Conservation (phyloP, 2,329 filamentous ascomycete species). For the Tolypocladium tundrense region DNA sequence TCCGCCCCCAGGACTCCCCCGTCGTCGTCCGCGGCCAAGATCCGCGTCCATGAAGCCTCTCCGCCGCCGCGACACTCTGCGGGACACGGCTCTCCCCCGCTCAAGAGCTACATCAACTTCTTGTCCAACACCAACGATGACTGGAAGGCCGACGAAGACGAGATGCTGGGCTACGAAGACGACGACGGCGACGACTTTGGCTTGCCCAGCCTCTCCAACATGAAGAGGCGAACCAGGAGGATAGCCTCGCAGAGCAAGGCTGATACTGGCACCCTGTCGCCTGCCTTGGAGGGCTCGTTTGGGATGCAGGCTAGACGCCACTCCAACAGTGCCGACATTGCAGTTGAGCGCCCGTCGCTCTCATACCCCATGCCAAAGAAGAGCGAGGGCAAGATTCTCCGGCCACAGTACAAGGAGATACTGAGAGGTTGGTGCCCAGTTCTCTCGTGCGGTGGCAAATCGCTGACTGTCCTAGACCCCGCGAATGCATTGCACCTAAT, state of each 20-base stretch:
- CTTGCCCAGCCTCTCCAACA: constrained; percentile 81
- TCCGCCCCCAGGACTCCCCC: constrained; percentile 69
- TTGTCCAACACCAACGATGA: constrained; percentile 73
- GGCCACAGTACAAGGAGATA: constrained; percentile 97
- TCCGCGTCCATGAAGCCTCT: constrained; percentile 39
- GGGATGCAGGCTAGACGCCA: constrained; percentile 43
- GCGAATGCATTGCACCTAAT: constrained; percentile 94
- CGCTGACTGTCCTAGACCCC: constrained; percentile 43
- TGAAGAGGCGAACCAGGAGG: constrained; percentile 61
- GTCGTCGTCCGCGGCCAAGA: constrained; percentile 43
- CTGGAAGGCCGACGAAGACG: constrained; percentile 69
- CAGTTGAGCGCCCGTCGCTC: constrained; percentile 73
- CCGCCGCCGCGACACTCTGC: constrained; percentile 43
- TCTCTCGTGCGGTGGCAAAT: not conserved
- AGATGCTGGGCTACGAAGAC: constrained; percentile 71
- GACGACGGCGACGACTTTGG: constrained; percentile 94
- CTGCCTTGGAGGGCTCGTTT: constrained; percentile 25
- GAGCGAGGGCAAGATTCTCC: constrained; percentile 85
- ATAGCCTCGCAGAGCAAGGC: constrained; percentile 33
- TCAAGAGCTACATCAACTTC: constrained; percentile 70
- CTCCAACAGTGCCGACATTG: constrained; percentile 87
- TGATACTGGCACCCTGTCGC: constrained; percentile 21
- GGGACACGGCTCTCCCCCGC: constrained; percentile 50
- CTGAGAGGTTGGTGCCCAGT: constrained; percentile 45
- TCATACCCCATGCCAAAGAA: constrained; percentile 84